Percentiles rank a stretch among this genome's conserved stretches.
These are phyloP conservation scores for Kwoniella dejecticola DNA, from an alignment of 768 basidiomycete genomes.

Conservation along the genomic window DNA sequence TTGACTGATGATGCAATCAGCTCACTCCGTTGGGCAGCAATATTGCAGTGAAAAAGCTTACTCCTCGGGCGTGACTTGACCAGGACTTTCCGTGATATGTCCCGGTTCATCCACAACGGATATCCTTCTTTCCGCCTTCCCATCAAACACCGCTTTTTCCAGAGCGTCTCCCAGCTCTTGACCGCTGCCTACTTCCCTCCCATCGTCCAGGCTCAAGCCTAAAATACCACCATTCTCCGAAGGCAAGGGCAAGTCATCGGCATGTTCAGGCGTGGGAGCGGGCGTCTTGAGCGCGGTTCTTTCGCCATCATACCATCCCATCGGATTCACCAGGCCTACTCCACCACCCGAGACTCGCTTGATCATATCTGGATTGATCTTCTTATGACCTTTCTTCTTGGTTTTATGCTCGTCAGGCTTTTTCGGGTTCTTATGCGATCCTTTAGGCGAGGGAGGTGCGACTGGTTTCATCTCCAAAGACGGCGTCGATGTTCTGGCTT, in stretches of 20 bases:
- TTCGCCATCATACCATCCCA: conserved; percentile 54
- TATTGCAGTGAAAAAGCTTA: background rate
- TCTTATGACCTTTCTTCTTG: conserved; percentile 35
- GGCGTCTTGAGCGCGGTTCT: conserved; percentile 10
- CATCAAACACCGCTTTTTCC: conserved; percentile 11
- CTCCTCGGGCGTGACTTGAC: conserved; percentile 11
- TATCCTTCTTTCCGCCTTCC: conserved; percentile 1
- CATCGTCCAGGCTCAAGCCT: conserved; percentile 5
- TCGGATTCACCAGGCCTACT: conserved; percentile 55
- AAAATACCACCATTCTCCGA: conserved; percentile 10
- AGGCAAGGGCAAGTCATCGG: conserved; percentile 7
- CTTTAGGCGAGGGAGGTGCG: conserved; percentile 12
- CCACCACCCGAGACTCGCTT: conserved; percentile 56
- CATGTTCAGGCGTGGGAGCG: conserved; percentile 12
- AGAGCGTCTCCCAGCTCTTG: conserved; percentile 9
- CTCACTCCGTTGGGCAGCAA: no score
- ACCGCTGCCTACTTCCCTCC: conserved; percentile 1
- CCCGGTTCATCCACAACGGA: background rate
- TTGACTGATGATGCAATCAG: no score
- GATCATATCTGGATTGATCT: conserved; percentile 55
- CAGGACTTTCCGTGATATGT: conserved; percentile 8
- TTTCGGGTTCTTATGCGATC: background rate
- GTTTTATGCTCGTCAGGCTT: conserved; percentile 8
- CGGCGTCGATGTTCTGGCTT: conserved; percentile 18
- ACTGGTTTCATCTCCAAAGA: conserved; percentile 33